Percentiles rank a stretch among this genome's conserved stretches.
These are phyloP conservation scores for Pleoardoris graminearum DNA, from an alignment of 2,329 filamentous ascomycete genomes.

Conservation along the genomic window DNA sequence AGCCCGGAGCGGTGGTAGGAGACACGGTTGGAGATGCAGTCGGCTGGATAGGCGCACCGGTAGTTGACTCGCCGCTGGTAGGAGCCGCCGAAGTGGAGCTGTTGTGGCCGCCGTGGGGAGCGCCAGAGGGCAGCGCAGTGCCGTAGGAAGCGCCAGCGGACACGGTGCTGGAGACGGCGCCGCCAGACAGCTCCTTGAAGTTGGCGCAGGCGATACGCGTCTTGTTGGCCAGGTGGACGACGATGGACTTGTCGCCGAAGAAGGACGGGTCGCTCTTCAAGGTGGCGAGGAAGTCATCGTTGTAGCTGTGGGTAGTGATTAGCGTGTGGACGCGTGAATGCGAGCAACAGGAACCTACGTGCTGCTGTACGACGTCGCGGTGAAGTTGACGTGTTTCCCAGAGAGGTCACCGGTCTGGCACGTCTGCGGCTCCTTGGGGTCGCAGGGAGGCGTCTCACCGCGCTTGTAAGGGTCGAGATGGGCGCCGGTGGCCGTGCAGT, in stretches of 20 bases:
- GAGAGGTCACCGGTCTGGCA: conserved; percentile 53
- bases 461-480: conserved; percentile 51
- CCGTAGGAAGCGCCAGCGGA: conserved; percentile 19
- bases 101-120: conserved; percentile 17
- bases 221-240: conserved; percentile 58
- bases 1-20: conserved; percentile 22
- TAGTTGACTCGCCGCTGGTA: conserved; percentile 14
- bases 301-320: conserved; percentile 42
- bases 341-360: conserved; percentile 44
- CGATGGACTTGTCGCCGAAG: conserved; percentile 59
- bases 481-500: conserved; percentile 48
- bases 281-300: conserved; percentile 56
- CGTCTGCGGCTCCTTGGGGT: conserved; percentile 40
- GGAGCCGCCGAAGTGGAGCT: conserved; percentile 20
- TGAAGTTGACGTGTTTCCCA: conserved; percentile 51
- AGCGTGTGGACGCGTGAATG: conserved; percentile 39
- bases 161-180: conserved; percentile 47
- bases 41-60: conserved; percentile 19
- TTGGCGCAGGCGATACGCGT: conserved; percentile 62
- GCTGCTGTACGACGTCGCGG: conserved; percentile 30
- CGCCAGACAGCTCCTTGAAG: conserved; percentile 59
- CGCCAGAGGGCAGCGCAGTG: conserved; percentile 17
- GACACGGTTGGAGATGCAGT: conserved; percentile 16
- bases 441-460: conserved; percentile 45
- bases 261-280: conserved; percentile 48